Conservation (phyloP, 768 basidiomycete genomes). For the Mycena rosella region DNA sequence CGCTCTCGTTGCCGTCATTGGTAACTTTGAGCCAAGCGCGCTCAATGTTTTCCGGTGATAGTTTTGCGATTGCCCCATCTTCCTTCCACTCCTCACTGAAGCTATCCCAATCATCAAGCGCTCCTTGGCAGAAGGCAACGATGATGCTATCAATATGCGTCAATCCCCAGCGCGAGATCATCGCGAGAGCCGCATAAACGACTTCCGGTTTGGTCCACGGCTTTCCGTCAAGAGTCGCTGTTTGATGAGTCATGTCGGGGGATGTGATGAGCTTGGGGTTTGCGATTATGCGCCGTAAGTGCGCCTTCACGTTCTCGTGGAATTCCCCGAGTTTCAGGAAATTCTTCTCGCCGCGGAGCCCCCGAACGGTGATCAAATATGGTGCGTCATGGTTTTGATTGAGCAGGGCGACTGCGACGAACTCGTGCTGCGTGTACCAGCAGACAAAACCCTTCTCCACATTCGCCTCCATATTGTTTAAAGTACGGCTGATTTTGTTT, state of each 20-base stretch:
- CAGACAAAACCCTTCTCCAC: constrained; percentile 34
- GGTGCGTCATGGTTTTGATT: constrained; percentile 31
- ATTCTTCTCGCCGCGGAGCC: too few species aligned
- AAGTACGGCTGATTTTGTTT: constrained; percentile 35
- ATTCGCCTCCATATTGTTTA: constrained; percentile 43
- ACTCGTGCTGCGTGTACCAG: constrained; percentile 10
- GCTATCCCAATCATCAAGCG: too few species aligned
- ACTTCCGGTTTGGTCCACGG: constrained; percentile 31
- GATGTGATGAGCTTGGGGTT: constrained; percentile 20
- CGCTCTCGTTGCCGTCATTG: too few species aligned
- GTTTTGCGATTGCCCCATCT: too few species aligned
- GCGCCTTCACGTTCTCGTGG: constrained; percentile 17
- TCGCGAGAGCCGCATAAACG: constrained; percentile 15
- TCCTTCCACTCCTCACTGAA: too few species aligned
- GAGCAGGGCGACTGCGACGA: constrained; percentile 25
- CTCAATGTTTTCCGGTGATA: too few species aligned
- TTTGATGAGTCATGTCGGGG: not conserved
- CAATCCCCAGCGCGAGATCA: too few species aligned
- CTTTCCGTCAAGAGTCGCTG: constrained; percentile 17
- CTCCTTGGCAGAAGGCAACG: too few species aligned
- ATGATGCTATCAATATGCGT: too few species aligned
- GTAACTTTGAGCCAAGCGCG: too few species aligned
- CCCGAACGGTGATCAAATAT: constrained; percentile 33
- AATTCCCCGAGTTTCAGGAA: constrained; percentile 29
- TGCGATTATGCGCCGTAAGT: constrained; percentile 21